Conservation (phyloP, 306 rosid genomes). For the Dicorynia guianensis region DNA sequence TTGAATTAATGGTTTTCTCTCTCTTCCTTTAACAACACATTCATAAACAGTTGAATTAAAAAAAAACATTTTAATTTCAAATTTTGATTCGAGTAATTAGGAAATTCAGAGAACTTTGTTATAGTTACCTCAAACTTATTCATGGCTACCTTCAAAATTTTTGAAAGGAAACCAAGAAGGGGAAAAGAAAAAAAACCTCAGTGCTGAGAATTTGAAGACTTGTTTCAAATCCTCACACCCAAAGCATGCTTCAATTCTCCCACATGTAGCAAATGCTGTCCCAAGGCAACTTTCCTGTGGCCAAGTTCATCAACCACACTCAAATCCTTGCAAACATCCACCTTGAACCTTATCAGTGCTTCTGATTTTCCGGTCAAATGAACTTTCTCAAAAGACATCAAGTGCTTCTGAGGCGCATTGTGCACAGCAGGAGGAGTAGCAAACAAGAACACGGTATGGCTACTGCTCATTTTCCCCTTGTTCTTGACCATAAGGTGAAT, state of each 20-base stretch:
- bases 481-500: conserved; percentile 73
- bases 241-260: conserved; percentile 80
- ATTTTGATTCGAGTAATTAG: conserved; percentile 39
- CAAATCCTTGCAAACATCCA: conserved; percentile 89
- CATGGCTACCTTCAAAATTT: conserved; percentile 39
- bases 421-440: conserved; percentile 78
- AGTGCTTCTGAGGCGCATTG: conserved; percentile 82
- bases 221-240: conserved; percentile 74
- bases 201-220: conserved; percentile 48
- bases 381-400: conserved; percentile 81
- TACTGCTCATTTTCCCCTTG: conserved; percentile 62
- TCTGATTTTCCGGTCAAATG: conserved; percentile 55
- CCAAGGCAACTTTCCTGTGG: conserved; percentile 75
- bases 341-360: conserved; percentile 65
- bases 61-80: conserved; percentile 20
- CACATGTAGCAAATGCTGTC: conserved; percentile 80
- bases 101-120: conserved; percentile 44
- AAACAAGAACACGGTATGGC: conserved; percentile 76
- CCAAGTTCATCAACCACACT: conserved; percentile 89
- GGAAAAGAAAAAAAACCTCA: conserved; percentile 22
- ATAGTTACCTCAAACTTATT: conserved; percentile 45
- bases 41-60: background rate
- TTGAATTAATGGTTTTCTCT: too few relatives aligned
- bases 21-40: background rate
- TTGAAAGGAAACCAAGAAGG: conserved; percentile 37